Percentiles rank a stretch among this genome's conserved stretches.
These are phyloP conservation scores for Capillidium heterosporum DNA, from an alignment of 371 early-diverging fungal genomes.

Conservation along the genomic window DNA sequence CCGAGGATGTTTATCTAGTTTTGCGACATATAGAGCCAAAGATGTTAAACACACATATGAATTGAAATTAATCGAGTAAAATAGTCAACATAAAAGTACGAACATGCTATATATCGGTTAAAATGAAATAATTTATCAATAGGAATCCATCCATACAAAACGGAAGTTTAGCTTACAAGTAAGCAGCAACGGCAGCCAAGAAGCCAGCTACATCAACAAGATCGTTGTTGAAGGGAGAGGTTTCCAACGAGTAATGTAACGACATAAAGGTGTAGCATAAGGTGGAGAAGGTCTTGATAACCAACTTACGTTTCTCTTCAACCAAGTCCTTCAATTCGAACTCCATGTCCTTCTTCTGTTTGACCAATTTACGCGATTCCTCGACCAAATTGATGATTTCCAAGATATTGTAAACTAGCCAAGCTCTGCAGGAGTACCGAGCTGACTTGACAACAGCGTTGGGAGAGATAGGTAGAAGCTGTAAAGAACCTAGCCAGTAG, in stretches of 20 bases:
- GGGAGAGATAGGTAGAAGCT: neutral
- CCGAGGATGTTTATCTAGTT: no score
- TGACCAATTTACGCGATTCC: neutral
- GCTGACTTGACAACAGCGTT: neutral
- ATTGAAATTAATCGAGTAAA: no score
- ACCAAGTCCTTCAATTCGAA: neutral
- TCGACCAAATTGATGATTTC: neutral
- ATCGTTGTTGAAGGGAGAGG: neutral
- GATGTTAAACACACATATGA: no score
- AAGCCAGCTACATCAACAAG: constrained; percentile 2
- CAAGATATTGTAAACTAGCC: neutral
- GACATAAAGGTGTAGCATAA: constrained; percentile 2
- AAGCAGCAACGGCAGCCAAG: neutral
- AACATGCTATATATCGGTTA: no score
- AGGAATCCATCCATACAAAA: no score
- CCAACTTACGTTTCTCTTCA: neutral
- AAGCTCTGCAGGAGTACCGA: neutral
- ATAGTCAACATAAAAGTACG: no score
- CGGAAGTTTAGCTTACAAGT: neutral
- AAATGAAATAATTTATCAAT: no score
- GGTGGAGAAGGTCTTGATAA: neutral
- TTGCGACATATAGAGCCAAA: no score
- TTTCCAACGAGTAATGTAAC: neutral
- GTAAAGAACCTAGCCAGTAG: constrained; percentile 1
- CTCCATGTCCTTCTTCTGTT: neutral